Base-by-base conservation (phyloP, 768 basidiomycete species). In the Lentinula sp. region DNA sequence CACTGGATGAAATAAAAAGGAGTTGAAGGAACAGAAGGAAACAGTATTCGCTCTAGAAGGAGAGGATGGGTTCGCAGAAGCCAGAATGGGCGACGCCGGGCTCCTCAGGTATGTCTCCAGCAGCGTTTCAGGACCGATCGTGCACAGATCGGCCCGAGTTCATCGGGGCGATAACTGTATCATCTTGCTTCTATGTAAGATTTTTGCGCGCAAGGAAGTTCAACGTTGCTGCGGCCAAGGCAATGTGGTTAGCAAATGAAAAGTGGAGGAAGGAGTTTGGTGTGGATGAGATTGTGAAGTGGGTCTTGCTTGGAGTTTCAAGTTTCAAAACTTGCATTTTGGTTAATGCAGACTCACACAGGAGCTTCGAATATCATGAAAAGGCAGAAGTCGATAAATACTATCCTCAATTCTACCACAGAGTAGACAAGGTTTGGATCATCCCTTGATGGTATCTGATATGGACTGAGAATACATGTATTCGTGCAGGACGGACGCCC, bases 351-450 rank as follows among this genome's bases (percentile, higher is more conserved):
- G 62, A n/a, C 33, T 12, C 41, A 50, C 50, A 50, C 51, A 92
- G 92, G 66, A 87, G 83, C 70, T 98, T 96, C 70, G 85, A 89
- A 54, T 98, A 95, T 73, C 82, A 82, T 60, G 95, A 97, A 74
- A 87, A 87, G 69, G 75, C 73, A 36, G 80, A 85, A 66, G 95
- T 98, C 6, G 85, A 94, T 80, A 89, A 91, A 75, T 93, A 90
- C 67, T 98, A 97, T 69, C 95, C 95, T 2, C 94, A 96, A 68
- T 97, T 84, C 74, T 96, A 98, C 73, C 95, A 98, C 79, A 95
- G 93, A 78, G 89, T 80, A 65, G 96, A 98, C 81, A 94, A 89
- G 80, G 93, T 93, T 58, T 37, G 77, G 57, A 33, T 33, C 28
- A 5, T 42, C 23, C 15, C 10, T 16, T 18, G n/a, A 32, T 12